A percentile compares a stretch with the other conserved stretches of the same genome.
Conservation (phyloP, 805 yeast genomes). For the Vanderwaltozyma tropicalis region DNA sequence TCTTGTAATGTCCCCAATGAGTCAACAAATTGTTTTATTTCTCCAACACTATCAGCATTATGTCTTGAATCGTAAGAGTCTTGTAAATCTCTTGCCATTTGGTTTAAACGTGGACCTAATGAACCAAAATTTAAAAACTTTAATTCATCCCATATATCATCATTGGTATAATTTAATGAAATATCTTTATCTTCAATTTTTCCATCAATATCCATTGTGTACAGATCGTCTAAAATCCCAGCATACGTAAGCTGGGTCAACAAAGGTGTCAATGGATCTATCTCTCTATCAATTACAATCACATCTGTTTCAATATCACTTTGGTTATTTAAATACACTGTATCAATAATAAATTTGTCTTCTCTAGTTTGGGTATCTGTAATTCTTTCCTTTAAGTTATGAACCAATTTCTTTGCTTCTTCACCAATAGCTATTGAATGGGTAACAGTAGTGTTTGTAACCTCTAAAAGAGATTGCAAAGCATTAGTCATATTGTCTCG, state of each 20-base stretch:
- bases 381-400: conserved; percentile 12
- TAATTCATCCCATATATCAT: conserved; percentile 33
- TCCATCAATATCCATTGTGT: conserved; percentile 38
- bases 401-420: conserved; percentile 13
- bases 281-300: conserved; percentile 65
- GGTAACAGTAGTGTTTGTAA: conserved; percentile 18
- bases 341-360: conserved; percentile 16
- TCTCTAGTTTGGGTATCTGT: conserved; percentile 7
- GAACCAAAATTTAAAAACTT: conserved; percentile 66
- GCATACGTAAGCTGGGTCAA: conserved; percentile 70
- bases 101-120: conserved; percentile 64
- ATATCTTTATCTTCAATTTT: conserved; percentile 18
- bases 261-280: conserved; percentile 63
- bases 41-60: conserved; percentile 45
- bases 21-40: conserved; percentile 63
- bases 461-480: conserved; percentile 12
- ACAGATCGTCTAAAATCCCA: conserved; percentile 71
- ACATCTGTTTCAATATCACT: conserved; percentile 52
- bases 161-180: conserved; percentile 12
- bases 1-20: conserved; percentile 56
- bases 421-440: conserved; percentile 20
- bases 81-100: conserved; percentile 61
- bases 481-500: conserved; percentile 22
- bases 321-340: conserved; percentile 29
- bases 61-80: conserved; percentile 53